Evolutionary conservation across 306 rosid genomes (phyloP), one percentile per base, ranked within the genome.

Genomic region (Pyrus betulifolia): DNA sequence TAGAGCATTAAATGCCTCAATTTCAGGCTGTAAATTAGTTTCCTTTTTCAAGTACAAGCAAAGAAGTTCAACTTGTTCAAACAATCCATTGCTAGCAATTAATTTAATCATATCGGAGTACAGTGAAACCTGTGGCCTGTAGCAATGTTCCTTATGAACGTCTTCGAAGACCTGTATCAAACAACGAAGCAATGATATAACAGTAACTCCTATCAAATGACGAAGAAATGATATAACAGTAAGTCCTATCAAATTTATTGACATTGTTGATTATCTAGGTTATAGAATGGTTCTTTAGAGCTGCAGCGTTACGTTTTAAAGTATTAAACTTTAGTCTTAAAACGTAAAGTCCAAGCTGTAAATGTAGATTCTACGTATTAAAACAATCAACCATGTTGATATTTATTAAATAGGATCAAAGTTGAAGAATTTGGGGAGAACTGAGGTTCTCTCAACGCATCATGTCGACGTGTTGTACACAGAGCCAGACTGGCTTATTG

Each of bases 1-100:
- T 14, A 87, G 79, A 72, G 84, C 61, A 22, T 87, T 87, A 63
- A 87, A 87, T 15, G 84, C 88, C 42, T 80, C 87, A 9, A 82
- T 70, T 10, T 82, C 85, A n/a, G 79, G 81, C 58, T 5, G 79
- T 60, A 87, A 69, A 51, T 70, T 61, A 54, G 76, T 59, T 66
- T 87, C 85, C 3, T 55, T 76, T 74, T 72, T 85, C 84, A 87
- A 80, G 70, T 75, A 80, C 27, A 60, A 78, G 74, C 18, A 74
- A 40, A 87, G 67, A 42, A 75, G 58, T 58, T 80, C 79, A 51
- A 87, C 80, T 72, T 76, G 64, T 14, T 82, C 84, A 33, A 78
- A 44, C 69, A 85, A 78, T 63, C 82, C 88, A 82, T 76, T 87
- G 71, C 64, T 60, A 64, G 84, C 88, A 55, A 75, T 66, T 59